Evolutionary conservation across 495 filamentous ascomycete genomes (phyloP).

Genomic region (Cercophora sp.): DNA sequence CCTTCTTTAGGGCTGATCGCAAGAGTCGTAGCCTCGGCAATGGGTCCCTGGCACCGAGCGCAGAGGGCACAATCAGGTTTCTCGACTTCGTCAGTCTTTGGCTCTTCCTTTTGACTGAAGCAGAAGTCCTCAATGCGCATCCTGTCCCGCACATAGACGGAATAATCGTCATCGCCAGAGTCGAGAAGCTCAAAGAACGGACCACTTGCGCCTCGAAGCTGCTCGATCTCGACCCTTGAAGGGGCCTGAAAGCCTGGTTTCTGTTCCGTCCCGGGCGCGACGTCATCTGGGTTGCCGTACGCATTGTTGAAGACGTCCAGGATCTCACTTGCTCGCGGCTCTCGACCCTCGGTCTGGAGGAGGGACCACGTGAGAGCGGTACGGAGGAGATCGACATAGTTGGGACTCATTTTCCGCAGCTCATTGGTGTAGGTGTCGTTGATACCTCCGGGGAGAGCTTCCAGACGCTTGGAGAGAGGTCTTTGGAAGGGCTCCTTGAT

Average conservation of each 20-base stretch:
- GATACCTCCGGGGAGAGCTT: conserved; percentile 17
- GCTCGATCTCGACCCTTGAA: conserved; percentile 17
- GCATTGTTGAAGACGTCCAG: conserved; percentile 24
- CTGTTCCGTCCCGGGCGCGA: not conserved
- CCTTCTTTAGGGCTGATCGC: conserved; percentile 17
- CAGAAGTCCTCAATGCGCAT: conserved; percentile 16
- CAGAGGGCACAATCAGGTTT: conserved; percentile 11
- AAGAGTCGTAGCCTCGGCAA: not conserved
- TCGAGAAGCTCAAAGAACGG: conserved; percentile 12
- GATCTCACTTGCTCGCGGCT: conserved; percentile 15
- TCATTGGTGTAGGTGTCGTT: conserved; percentile 18
- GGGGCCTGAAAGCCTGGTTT: conserved; percentile 9
- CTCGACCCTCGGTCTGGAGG: conserved; percentile 7
- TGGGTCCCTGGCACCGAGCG: conserved; percentile 12
- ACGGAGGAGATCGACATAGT: conserved; percentile 24
- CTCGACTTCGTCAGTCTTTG: not conserved
- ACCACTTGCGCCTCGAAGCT: conserved; percentile 16
- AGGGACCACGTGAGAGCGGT: conserved; percentile 23
- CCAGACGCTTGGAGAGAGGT: conserved; percentile 18
- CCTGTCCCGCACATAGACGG: not conserved
- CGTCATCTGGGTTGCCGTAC: conserved; percentile 7
- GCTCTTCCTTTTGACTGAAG: conserved; percentile 1
- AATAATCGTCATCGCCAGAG: conserved; percentile 1
- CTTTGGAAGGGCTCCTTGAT: conserved; percentile 23
- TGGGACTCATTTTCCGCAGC: conserved; percentile 20